Evolutionary conservation across 2,329 filamentous ascomycete genomes (phyloP), one percentile per base, ranked within the genome.

Genomic region (Sporothrix dimorphospora): DNA sequence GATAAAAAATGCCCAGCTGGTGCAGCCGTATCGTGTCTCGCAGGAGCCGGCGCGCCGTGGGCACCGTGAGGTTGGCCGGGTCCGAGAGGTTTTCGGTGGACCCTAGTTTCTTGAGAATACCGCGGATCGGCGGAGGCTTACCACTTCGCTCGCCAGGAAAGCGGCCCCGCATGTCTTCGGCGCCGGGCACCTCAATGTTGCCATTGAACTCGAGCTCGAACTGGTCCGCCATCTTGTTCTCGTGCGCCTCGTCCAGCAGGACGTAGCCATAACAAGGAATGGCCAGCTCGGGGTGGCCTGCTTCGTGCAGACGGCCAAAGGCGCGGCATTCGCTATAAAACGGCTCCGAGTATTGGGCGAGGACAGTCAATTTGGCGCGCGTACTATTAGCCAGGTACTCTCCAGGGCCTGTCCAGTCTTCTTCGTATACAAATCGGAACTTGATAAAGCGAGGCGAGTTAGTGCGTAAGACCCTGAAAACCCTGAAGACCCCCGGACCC

Each of bases 221-320:
- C 55, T 7, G 14, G 27, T 59, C 55, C 55, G 19, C 14, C 27
- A 59, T 14, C 14, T 11, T 11, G 14, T 7, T 12, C 19, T 59
- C 55, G 40, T 75, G 72, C 12, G 63, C 63, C 59, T 77, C 73
- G 65, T 74, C 73, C 4, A 79, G 74, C 7, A 79, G 69, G 5
- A 79, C 8, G 57, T 79, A 79, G 66, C 77, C 78, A 63, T 75
- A 78, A 72, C 76, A 79, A 38, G 45, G 49, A 16, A 74, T 47
- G 21, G 76, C 74, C 34, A 79, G 74, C 3, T 77, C 73, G 21
- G 76, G 74, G 38, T 74, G 51, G 42, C 76, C 76, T 14, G 72
- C 67, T 71, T 79, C 78, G 63, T 78, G 65, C 12, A 79, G 74
- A 51, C 77, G 78, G 14, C 77, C 78, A 71, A 75, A 79, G 53